A percentile compares a stretch with the other conserved stretches of the same genome.
Evolutionary conservation across 805 yeast genomes (phyloP).

Genomic region (Saturnispora ahearnii): DNA sequence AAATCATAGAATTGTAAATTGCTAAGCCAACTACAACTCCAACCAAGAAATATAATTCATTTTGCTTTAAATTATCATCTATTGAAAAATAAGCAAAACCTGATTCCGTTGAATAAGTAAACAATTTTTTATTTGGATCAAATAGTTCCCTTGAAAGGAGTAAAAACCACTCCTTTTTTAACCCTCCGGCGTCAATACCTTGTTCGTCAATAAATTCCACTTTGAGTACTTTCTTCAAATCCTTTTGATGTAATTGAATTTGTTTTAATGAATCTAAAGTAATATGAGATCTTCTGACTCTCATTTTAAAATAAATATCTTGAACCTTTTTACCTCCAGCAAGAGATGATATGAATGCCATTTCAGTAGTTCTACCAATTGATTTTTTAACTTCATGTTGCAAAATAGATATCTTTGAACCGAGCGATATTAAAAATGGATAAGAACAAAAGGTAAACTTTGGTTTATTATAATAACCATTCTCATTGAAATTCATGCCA

Average conservation of each 20-base stretch:
- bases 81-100: slow-evolving; percentile 68
- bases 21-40: slow-evolving; percentile 89
- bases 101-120: slow-evolving; percentile 59
- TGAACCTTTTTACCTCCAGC: slow-evolving; percentile 42
- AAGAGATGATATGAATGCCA: slow-evolving; percentile 61
- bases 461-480: slow-evolving; percentile 19
- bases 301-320: slow-evolving; percentile 60
- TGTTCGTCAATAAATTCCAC: slow-evolving; percentile 83
- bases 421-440: slow-evolving; percentile 75
- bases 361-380: slow-evolving; percentile 84
- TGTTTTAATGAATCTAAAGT: slow-evolving; percentile 67
- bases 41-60: slow-evolving; percentile 60
- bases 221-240: slow-evolving; percentile 63
- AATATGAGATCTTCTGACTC: slow-evolving; percentile 57
- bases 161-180: slow-evolving; percentile 89
- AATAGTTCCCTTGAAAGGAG: slow-evolving; percentile 63
- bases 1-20: slow-evolving; percentile 77
- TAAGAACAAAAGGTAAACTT: slow-evolving; percentile 64
- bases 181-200: slow-evolving; percentile 94
- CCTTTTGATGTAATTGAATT: slow-evolving; percentile 45
- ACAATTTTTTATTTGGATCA: slow-evolving; percentile 58
- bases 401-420: slow-evolving; percentile 69
- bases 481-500: slow-evolving; percentile 28
- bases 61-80: slow-evolving; percentile 30
- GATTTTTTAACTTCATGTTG: slow-evolving; percentile 73